Percentiles rank a stretch among this genome's conserved stretches.
Evolutionary conservation across 1,284 basidiomycete genomes (phyloP).

Genomic region (Tylopilus sp.): DNA sequence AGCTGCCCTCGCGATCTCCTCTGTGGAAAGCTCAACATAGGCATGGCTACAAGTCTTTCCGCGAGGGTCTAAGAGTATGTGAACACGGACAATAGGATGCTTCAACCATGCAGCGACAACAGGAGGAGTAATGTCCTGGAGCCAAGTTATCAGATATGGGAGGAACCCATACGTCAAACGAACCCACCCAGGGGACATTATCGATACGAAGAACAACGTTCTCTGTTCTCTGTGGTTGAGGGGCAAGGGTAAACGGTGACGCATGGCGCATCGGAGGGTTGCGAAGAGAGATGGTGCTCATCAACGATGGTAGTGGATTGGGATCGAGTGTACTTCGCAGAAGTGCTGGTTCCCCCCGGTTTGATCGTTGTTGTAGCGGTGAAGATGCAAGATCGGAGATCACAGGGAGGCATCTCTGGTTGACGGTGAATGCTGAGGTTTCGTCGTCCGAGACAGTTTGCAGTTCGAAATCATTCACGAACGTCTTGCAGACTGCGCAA

Average conservation of each 20-base stretch:
- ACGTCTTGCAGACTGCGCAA: constrained; percentile 69
- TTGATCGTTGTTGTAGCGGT: constrained; percentile 25
- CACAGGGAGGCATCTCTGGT: constrained; percentile 11
- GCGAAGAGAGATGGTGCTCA: constrained; percentile 23
- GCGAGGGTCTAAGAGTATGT: constrained; percentile 73
- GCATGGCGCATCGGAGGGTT: constrained; percentile 12
- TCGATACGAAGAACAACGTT: constrained; percentile 73
- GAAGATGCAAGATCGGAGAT: constrained; percentile 19
- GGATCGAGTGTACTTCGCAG: constrained; percentile 28
- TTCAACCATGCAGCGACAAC: constrained; percentile 66
- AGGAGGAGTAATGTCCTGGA: constrained; percentile 75
- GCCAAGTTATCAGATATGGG: constrained; percentile 9
- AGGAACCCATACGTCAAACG: constrained; percentile 4
- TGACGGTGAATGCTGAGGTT: constrained; percentile 14
- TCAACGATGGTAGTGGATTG: constrained; percentile 27
- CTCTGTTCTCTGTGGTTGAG: constrained; percentile 33
- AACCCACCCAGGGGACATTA: constrained; percentile 78
- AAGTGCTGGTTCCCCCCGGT: constrained; percentile 18
- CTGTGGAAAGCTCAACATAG: constrained; percentile 66
- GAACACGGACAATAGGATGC: constrained; percentile 63
- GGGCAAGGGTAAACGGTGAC: constrained; percentile 11
- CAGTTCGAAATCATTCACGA: constrained; percentile 68
- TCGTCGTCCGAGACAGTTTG: constrained; percentile 25
- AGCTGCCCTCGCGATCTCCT: constrained; percentile 60
- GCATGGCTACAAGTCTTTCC: constrained; percentile 82